phyloP scores from a whole-genome alignment of 2,329 filamentous ascomycete genomes.

The Geosmithia flava region DNA sequence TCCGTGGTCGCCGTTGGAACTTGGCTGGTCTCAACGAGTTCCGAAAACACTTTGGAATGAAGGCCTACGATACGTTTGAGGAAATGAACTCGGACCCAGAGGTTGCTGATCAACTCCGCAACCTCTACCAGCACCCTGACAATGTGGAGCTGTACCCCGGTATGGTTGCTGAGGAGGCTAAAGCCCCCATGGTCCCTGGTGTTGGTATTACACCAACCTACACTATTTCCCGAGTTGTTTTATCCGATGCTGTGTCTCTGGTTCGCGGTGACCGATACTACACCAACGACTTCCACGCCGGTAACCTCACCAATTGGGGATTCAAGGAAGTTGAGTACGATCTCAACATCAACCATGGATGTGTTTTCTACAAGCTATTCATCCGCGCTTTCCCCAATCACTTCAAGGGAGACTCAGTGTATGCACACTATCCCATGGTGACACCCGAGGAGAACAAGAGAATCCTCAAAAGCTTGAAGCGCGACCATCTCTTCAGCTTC shows the following conservation, averaged over 20 bases:
- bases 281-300: conserved; percentile 63
- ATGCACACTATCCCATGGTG: conserved; percentile 65
- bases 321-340: conserved; percentile 66
- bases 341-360: conserved; percentile 63
- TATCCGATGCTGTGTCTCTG: conserved; percentile 69
- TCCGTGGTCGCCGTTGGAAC: conserved; percentile 67
- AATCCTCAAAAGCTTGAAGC: conserved; percentile 56
- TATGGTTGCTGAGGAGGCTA: conserved; percentile 63
- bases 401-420: conserved; percentile 67
- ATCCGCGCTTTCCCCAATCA: conserved; percentile 68
- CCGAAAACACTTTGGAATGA: conserved; percentile 67
- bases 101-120: conserved; percentile 50
- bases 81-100: conserved; percentile 71
- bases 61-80: conserved; percentile 65
- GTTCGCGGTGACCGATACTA: conserved; percentile 71
- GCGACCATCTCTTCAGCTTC: conserved; percentile 59
- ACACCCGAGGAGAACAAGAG: conserved; percentile 60
- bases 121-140: conserved; percentile 68
- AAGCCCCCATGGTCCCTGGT: conserved; percentile 60
- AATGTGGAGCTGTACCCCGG: conserved; percentile 73
- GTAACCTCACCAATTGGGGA: conserved; percentile 73
- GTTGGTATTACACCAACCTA: conserved; percentile 66
- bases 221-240: conserved; percentile 63
- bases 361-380: conserved; percentile 76
- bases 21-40: conserved; percentile 74